Base-by-base conservation (phyloP, 1,139 yeast genomes). In the Taiozyma onychis region DNA sequence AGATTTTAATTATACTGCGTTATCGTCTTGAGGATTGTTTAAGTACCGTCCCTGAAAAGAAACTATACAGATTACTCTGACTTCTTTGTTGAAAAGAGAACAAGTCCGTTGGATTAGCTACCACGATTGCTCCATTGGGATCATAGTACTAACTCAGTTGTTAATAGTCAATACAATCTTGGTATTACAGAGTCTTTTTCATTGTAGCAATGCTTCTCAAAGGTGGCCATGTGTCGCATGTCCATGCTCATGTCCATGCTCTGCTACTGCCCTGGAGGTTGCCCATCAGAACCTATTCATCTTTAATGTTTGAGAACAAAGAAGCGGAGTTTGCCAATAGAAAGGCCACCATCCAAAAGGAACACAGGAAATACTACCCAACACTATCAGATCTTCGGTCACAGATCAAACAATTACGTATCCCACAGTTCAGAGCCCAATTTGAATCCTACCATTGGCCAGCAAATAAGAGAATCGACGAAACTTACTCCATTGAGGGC, bases 401-500 rank as follows among this genome's bases (percentile, higher is more conserved):
- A 2, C 37, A 42, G 8, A 24, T 34, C 16, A 52, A 51, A 14
- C 45, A 55, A 3, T 13, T 64, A 14, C 51, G 76, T 45, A 48
- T 73, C 1, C 70, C 72, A 0, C 61, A 64, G 6, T 72, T 70
- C 50, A 58, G 67, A 34, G 8, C 48, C 2, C 54, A 51, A 37
- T 72, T 61, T 49, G 51, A 46, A 3, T 2, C 49, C 44, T 51
- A 43, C 48, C 5, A 39, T 4, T 60, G 61, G 57, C 60, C 61
- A 1, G 60, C 61, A 2, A 43, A 46, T 1, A 64, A 63, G 21
- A 54, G 60, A 27, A 47, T 59, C 1, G 63, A 67, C 5, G 54
- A 59, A 4, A 13, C 50, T 0, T 57, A 54, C 43, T 39, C 57
- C 3, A 45, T 76, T 2, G 83, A 80, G 56, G 96, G 95, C 0